phyloP scores from a whole-genome alignment of 805 yeast genomes.

The Sugiyamaella qingdaonensis region DNA sequence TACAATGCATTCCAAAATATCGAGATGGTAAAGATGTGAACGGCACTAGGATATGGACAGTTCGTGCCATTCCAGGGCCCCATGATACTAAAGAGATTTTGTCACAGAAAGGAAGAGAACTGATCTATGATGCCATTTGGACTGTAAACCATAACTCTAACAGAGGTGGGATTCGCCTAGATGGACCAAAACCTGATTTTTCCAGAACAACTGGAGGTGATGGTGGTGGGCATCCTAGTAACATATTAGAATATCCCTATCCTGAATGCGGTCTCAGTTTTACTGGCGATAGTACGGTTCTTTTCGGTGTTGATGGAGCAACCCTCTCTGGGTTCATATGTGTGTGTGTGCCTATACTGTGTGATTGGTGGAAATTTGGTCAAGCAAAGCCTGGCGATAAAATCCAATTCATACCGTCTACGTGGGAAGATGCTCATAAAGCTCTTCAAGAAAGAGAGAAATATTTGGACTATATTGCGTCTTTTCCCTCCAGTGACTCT shows the following conservation, averaged over 20 bases:
- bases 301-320: conserved; percentile 94
- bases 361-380: conserved; percentile 97
- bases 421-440: conserved; percentile 60
- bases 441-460: conserved; percentile 59
- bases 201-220: conserved; percentile 95
- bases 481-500: conserved; percentile 11
- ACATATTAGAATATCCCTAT: conserved; percentile 94
- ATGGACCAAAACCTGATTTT: conserved; percentile 90
- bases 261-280: conserved; percentile 94
- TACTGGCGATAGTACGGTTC: conserved; percentile 97
- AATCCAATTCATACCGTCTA: conserved; percentile 72
- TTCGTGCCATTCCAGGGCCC: conserved; percentile 94
- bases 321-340: conserved; percentile 96
- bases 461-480: conserved; percentile 25
- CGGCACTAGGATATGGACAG: conserved; percentile 50
- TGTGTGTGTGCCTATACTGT: conserved; percentile 88
- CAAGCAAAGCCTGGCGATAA: conserved; percentile 93
- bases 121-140: conserved; percentile 76
- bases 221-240: conserved; percentile 95
- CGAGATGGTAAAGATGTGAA: conserved; percentile 17
- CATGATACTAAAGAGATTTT: conserved; percentile 97
- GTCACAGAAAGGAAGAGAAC: conserved; percentile 62
- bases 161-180: conserved; percentile 91
- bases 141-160: conserved; percentile 95
- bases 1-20: conserved; percentile 50